These are phyloP conservation scores for Dryas alaskensis DNA, from an alignment of 306 rosid genomes.

Conservation along the genomic window DNA sequence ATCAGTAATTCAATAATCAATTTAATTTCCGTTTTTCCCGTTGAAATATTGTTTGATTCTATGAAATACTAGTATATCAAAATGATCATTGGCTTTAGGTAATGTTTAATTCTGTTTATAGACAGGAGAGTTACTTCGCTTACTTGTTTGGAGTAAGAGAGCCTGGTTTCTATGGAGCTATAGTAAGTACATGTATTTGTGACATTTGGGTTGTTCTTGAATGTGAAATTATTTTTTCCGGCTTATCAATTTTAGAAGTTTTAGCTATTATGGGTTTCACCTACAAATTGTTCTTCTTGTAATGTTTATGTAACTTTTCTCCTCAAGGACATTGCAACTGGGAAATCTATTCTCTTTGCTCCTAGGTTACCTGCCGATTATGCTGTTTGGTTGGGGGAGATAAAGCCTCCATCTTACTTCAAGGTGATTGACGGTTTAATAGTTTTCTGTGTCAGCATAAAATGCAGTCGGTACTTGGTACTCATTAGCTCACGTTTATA, in stretches of 20 bases:
- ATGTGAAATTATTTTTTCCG: background rate
- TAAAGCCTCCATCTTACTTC: slow-evolving; percentile 50
- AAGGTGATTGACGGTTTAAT: slow-evolving; percentile 46
- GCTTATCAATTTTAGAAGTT: background rate
- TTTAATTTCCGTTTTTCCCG: background rate
- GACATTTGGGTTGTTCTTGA: background rate
- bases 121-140: slow-evolving; percentile 96
- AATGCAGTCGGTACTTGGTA: background rate
- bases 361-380: slow-evolving; percentile 80
- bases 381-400: slow-evolving; percentile 91
- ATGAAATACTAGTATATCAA: background rate
- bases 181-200: slow-evolving; percentile 46
- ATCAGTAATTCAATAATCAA: background rate
- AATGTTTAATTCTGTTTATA: background rate
- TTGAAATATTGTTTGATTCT: background rate
- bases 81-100: background rate
- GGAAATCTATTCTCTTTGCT: slow-evolving; percentile 65
- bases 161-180: slow-evolving; percentile 89
- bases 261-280: background rate
- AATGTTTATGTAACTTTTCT: background rate
- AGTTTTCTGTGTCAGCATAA: background rate
- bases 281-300: background rate
- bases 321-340: slow-evolving; percentile 64
- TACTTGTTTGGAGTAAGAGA: slow-evolving; percentile 82
- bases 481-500: slow-evolving; percentile 26